Evolutionary conservation across 2,329 filamentous ascomycete genomes (phyloP), one percentile per base, ranked within the genome.

Genomic region (Claviceps citrina): DNA sequence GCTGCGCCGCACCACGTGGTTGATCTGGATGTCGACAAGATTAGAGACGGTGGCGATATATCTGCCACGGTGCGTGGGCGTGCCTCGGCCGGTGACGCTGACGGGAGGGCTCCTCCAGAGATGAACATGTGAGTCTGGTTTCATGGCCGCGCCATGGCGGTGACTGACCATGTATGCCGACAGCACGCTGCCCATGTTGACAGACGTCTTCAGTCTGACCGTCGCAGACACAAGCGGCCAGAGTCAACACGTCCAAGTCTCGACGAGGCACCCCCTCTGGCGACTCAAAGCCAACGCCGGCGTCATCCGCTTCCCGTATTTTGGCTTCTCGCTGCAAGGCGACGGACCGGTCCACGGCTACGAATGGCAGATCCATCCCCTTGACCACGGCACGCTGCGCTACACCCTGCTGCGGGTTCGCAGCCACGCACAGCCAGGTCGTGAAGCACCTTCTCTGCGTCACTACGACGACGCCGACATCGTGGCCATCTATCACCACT

Each of bases 281-380:
- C 16, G 36, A 13, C 31, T 35, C 18, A 20, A 7, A 9, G 39
- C 31, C 26, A 39, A 31, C 19, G 31, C 37, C 5, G 42, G 42
- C 22, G 27, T 18, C 18, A 20, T 38, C 27, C 34, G 28, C 2
- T 36, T 38, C 31, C 39, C 42, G 3, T 41, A 41, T 30, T 41
- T 38, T 19, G 24, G 27, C 13, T 43, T 43, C 30, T 41, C 38
- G 3, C 13, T 41, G n/a, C n/a, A n/a, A 9, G 33, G 15, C 7
- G 19, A 27, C 3, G 32, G 24, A 12, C 9, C 33, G 16, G 15
- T 6, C 2, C n/a, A 25, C 15, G n/a, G n/a, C n/a, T 41, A 41
- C 18, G 38, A 43, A 31, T 43, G 42, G 39, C 42, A 38, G 26
- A 41, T 41, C n/a, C 42, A 38, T 25, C 42, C 38, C 3, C 30